Evolutionary conservation across 2,329 filamentous ascomycete genomes (phyloP), one percentile per base, ranked within the genome.

Genomic region (Pseudocercospora eumusae): DNA sequence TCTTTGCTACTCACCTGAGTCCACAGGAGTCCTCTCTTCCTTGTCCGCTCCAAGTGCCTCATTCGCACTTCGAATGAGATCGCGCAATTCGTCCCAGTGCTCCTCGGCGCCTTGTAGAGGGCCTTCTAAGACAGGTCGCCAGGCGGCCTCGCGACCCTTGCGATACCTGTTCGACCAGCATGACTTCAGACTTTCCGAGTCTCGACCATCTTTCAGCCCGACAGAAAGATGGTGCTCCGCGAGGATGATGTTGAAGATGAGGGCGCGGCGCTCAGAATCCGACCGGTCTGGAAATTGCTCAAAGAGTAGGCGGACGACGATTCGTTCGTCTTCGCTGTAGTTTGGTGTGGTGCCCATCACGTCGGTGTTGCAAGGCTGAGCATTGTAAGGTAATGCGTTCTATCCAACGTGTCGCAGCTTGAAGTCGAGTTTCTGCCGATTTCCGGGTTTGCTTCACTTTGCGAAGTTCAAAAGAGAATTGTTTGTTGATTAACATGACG

Each of bases 171-270:
- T 27, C n/a, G 50, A 21, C 44, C 44, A 49, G 11, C 23, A 25
- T 1, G 50, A 28, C 15, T 20, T 54, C 50, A 54, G n/a, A 21
- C 25, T 33, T 9, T 54, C 18, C 11, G 23, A 15, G 13, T 33
- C 28, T 15, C 50, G 50, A 5, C 50, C 50, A 20, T 21, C 21
- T 25, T 21, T 11, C 5, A 54, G 28, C 10, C 50, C 50, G 11
- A 33, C 8, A 7, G 9, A 18, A 11, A 15, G 6, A 18, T 54
- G 50, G 5, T 31, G 23, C 21, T 54, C 21, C 50, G 21, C 21
- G 28, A 54, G 33, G 25, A 54, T 15, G 13, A 18, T 20, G 10
- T 54, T 54, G 50, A 54, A 54, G 50, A 54, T 54, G 50, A 23
- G 9, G 44, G 44, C 23, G 10, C 44, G 44, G 20, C 44, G 44